Base-by-base conservation (phyloP, 495 filamentous ascomycete species). In the Podospora fimiseda region DNA sequence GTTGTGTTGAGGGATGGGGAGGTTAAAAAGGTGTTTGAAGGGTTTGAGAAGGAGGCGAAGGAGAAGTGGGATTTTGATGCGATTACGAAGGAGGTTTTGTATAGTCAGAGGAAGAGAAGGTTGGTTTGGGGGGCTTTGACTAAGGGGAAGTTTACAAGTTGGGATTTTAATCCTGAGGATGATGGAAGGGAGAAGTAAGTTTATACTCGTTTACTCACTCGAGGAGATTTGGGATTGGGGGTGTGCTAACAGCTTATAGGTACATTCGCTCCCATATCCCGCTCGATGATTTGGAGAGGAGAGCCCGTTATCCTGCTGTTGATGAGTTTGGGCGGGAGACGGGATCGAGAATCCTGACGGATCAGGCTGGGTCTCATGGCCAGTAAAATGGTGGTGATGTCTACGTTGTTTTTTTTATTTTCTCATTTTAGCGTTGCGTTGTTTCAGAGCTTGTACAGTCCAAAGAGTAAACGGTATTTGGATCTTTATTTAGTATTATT, bases 81-180 rank as follows among this genome's bases (percentile, higher is more conserved):
- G 33, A 90, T 95, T 57, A 84, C 81, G 15, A 59, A 76, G 36
- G 76, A 86, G 22, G 89, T 91, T 0, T 60, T 91, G 19, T 57
- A 68, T 14, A 86, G 82, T 37, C 89, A 95, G 72, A 80, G 89
- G 9, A 79, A 79, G 40, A 75, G 89, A 9, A 74, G 81, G 22
- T 65, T 93, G 5, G 85, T 87, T 22, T 90, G 87, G 81, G 77
- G 74, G 16, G 88, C 89, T 4, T 68, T 95, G 54, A 83, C 80
- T 56, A 71, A 81, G 68, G 89, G 89, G 33, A 71, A 70, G 23
- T 87, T 82, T 24, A 76, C 77, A 0, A 74, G 77, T 55, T 95
- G 89, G 89, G 89, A 95, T 61, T 86, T 81, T 62, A 79, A 90
- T 67, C 87, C 87, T 0, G 70, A 70, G 9, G 80, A 87, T 54